These are phyloP conservation scores for Hondaea fermentalgiana DNA, from an alignment of 108 stramenopile genomes.

Conservation along the genomic window DNA sequence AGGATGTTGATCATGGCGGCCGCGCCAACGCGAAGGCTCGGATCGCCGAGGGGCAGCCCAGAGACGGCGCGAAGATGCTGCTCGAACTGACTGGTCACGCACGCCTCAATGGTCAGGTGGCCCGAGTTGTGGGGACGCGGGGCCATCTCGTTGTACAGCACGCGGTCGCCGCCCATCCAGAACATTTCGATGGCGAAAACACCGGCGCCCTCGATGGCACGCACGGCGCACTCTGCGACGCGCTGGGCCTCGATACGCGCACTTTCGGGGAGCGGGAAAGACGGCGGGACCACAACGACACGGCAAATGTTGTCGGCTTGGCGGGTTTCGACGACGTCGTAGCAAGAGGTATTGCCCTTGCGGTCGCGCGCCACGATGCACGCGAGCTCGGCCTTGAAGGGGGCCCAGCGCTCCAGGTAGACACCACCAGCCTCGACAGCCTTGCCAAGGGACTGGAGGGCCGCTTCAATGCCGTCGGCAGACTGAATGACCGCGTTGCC, in stretches of 20 bases:
- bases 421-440: constrained; percentile 35
- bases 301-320: constrained; percentile 88
- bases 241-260: constrained; percentile 57
- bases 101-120: constrained; percentile 99
- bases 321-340: constrained; percentile 90
- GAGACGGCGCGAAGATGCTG: constrained; percentile 87
- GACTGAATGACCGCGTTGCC: constrained; percentile 80
- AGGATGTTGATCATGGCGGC: constrained; percentile 54
- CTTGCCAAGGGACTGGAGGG: constrained; percentile 37
- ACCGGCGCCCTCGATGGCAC: constrained; percentile 67
- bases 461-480: constrained; percentile 40
- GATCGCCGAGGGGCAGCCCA: constrained; percentile 80
- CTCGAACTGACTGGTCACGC: constrained; percentile 88
- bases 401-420: constrained; percentile 91
- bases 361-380: constrained; percentile 85
- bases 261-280: constrained; percentile 39
- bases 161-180: constrained; percentile 44
- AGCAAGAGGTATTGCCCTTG: constrained; percentile 59
- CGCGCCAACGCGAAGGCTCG: constrained; percentile 42
- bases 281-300: constrained; percentile 77
- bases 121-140: constrained; percentile 97
- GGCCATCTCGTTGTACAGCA: constrained; percentile 92
- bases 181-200: constrained; percentile 96
- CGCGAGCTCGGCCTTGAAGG: constrained; percentile 81
- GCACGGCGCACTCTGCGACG: constrained; percentile 63